These are phyloP conservation scores for Populus deltoides DNA, from an alignment of 345 rosid genomes.

Conservation along the genomic window DNA sequence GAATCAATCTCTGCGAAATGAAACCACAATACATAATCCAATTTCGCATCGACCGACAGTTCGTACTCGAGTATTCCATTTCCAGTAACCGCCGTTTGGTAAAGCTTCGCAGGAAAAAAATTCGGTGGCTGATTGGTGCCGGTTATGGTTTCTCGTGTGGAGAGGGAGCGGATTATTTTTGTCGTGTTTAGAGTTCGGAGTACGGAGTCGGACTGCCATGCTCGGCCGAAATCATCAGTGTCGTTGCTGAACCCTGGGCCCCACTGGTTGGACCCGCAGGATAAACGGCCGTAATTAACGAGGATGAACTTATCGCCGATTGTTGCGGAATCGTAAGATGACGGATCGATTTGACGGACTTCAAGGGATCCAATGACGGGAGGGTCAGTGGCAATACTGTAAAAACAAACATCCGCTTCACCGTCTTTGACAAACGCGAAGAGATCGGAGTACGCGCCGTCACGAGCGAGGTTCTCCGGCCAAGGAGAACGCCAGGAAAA, in stretches of 20 bases:
- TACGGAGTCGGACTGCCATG: slow-evolving; percentile 77
- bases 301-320: slow-evolving; percentile 45
- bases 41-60: slow-evolving; percentile 76
- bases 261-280: slow-evolving; percentile 76
- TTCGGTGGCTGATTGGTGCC: slow-evolving; percentile 63
- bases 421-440: slow-evolving; percentile 74
- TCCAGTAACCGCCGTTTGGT: slow-evolving; percentile 66
- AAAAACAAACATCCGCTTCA: slow-evolving; percentile 81
- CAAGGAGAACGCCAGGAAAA: slow-evolving; percentile 96
- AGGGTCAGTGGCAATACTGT: slow-evolving; percentile 92
- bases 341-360: slow-evolving; percentile 65
- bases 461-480: slow-evolving; percentile 53
- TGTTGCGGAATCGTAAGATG: slow-evolving; percentile 51
- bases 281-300: slow-evolving; percentile 85
- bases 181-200: slow-evolving; percentile 33
- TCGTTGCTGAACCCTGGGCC: slow-evolving; percentile 89
- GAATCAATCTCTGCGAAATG: slow-evolving; percentile 94
- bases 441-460: slow-evolving; percentile 94
- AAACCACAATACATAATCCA: slow-evolving; percentile 89
- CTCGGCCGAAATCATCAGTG: slow-evolving; percentile 72
- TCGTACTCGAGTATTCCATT: slow-evolving; percentile 55
- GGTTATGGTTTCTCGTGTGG: slow-evolving; percentile 46
- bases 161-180: slow-evolving; percentile 30
- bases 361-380: slow-evolving; percentile 85
- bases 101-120: slow-evolving; percentile 89